Evolutionary conservation across 2,329 filamentous ascomycete genomes (phyloP), one percentile per base, ranked within the genome.

Genomic region (Paraphaeosphaeria sporulosa): DNA sequence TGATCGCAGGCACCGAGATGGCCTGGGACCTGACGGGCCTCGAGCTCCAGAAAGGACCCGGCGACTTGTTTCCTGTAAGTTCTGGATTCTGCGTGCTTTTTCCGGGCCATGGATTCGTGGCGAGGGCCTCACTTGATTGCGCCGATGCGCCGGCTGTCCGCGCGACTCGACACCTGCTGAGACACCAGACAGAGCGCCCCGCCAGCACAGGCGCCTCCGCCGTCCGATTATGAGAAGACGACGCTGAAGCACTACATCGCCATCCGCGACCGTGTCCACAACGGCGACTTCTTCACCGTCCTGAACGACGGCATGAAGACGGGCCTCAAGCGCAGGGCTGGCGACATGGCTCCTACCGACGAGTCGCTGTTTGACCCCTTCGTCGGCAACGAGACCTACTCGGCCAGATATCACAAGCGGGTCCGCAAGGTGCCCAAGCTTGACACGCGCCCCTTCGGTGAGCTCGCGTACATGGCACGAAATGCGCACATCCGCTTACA

Each of bases 381-480:
- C 68, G 81, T 84, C 46, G 85, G 85, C 57, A 88, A 88, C 75
- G 84, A 85, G 42, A 87, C 85, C 0, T 89, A 87, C 70, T 83
- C 83, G 17, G 80, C 84, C 56, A 84, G 83, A 68, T 89, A 87
- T 72, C 78, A 83, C 57, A 86, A 85, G 64, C 85, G 85, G 67
- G 82, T 82, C 65, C 78, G 85, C 60, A 82, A 79, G 21, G 69
- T 88, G 10, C 87, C 87, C 0, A 82, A 83, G 62, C 75, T 89
- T 21, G 79, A 81, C 50, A 83, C 81, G 23, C 76, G 85, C 46
- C 80, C 84, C 21, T 88, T 87, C 69, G 79, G 85, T 87, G 71
- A 74, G 82, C 79, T 21, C 48, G 53, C 43, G 30, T 12, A 46
- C 34, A 38, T 12, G 50, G 48, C 34, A 38, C 21, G 23, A 10